These are phyloP conservation scores for Viridothelium virens DNA, from an alignment of 495 filamentous ascomycete genomes.

Conservation along the genomic window DNA sequence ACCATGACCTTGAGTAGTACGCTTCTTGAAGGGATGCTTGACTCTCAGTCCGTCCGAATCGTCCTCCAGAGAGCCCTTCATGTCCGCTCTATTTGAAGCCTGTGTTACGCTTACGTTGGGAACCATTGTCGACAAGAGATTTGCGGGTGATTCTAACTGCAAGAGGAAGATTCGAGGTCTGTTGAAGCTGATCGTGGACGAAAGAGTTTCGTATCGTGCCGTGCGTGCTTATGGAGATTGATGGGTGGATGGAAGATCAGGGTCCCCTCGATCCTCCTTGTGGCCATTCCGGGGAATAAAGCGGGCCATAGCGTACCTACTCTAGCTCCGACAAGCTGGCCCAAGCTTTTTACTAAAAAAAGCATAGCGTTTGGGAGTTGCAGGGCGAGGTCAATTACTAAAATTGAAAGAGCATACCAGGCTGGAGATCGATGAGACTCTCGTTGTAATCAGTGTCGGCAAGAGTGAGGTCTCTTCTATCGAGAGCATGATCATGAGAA, in stretches of 20 bases:
- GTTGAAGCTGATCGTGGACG: slow-evolving; percentile 5
- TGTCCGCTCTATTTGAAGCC: slow-evolving; percentile 10
- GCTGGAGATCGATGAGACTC: background rate
- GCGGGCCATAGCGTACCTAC: background rate
- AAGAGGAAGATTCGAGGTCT: slow-evolving; percentile 11
- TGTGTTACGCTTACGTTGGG: background rate
- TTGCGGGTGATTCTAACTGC: background rate
- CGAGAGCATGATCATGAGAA: slow-evolving; percentile 1
- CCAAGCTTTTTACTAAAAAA: slow-evolving; percentile 1
- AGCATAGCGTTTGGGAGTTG: background rate
- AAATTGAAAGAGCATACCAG: background rate
- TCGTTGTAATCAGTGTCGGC: background rate
- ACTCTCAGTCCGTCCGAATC: slow-evolving; percentile 3
- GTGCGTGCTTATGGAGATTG: background rate
- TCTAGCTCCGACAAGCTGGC: background rate
- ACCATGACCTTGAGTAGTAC: background rate
- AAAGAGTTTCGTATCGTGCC: background rate
- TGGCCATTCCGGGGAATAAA: slow-evolving; percentile 1
- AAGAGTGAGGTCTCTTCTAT: background rate
- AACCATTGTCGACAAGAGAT: background rate
- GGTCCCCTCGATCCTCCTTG: slow-evolving; percentile 3
- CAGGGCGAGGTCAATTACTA: background rate
- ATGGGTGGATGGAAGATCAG: background rate
- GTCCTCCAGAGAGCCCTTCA: slow-evolving; percentile 9
- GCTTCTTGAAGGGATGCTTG: slow-evolving; percentile 3